phyloP scores from a whole-genome alignment of 2,329 filamentous ascomycete species.

The Colletotrichum sp. region DNA sequence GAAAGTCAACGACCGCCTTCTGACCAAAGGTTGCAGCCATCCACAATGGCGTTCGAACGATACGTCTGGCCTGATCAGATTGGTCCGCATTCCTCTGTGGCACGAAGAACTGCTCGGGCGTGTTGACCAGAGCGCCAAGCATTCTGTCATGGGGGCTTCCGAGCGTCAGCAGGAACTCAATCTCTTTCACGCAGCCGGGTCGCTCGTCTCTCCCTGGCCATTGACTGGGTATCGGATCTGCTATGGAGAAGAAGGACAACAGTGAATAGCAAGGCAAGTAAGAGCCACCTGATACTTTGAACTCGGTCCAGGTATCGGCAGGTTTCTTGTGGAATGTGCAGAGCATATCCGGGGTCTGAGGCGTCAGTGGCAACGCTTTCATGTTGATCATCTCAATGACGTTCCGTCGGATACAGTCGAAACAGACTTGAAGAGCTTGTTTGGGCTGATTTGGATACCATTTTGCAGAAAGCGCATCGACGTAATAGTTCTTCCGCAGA shows the following conservation, averaged over 20 bases:
- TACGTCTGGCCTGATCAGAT: not conserved
- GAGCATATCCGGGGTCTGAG: not conserved
- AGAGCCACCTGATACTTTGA: not conserved
- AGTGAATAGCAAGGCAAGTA: not conserved
- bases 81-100: not conserved
- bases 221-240: not conserved
- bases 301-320: not conserved
- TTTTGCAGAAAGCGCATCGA: not conserved
- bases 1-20: not conserved
- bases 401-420: not conserved
- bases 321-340: not conserved
- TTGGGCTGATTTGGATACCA: not conserved
- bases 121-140: not conserved
- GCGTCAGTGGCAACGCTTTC: not conserved
- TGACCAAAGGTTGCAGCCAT: not conserved
- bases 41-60: fast-evolving
- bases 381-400: not conserved
- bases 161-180: not conserved
- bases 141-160: not conserved
- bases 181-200: not conserved
- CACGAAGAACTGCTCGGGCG: not conserved
- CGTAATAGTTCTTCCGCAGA: not conserved
- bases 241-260: not conserved
- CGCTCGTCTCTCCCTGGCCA: not conserved
- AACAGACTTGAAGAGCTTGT: not conserved